Evolutionary conservation across 164 flowering plant species (phyloP).

Genomic region (Protea cynaroides): DNA sequence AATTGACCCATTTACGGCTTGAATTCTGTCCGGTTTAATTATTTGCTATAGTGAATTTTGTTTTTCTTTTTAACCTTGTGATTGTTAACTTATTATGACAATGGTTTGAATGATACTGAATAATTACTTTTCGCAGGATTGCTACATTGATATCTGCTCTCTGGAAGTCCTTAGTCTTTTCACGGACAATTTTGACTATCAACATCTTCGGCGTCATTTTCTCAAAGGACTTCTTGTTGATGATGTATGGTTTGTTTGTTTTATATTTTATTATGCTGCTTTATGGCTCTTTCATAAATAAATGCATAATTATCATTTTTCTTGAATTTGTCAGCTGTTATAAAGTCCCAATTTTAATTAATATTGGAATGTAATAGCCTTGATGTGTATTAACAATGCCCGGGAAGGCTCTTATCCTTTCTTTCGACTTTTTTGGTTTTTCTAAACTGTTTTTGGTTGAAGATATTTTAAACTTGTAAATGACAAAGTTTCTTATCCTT

Average conservation of each 20-base stretch:
- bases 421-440: not conserved
- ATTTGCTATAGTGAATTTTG: too few species aligned
- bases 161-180: conserved; percentile 90
- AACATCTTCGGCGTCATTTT: conserved; percentile 96
- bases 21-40: not conserved
- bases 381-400: too few species aligned
- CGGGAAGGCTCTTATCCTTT: too few species aligned
- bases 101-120: not conserved
- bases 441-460: too few species aligned
- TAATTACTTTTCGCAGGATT: conserved; percentile 60
- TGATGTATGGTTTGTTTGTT: conserved; percentile 58
- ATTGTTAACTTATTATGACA: too few species aligned
- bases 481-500: too few species aligned
- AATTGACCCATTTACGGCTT: not conserved
- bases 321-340: not conserved
- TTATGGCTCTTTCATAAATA: not conserved
- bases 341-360: not conserved
- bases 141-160: conserved; percentile 92
- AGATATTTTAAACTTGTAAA: not conserved
- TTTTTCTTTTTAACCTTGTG: too few species aligned
- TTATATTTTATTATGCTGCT: not conserved
- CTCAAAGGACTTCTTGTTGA: conserved; percentile 90
- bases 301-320: not conserved
- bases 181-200: conserved; percentile 97
- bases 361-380: too few species aligned